Conservation (phyloP, 2,329 filamentous ascomycete genomes). For the Diaporthe destruens region DNA sequence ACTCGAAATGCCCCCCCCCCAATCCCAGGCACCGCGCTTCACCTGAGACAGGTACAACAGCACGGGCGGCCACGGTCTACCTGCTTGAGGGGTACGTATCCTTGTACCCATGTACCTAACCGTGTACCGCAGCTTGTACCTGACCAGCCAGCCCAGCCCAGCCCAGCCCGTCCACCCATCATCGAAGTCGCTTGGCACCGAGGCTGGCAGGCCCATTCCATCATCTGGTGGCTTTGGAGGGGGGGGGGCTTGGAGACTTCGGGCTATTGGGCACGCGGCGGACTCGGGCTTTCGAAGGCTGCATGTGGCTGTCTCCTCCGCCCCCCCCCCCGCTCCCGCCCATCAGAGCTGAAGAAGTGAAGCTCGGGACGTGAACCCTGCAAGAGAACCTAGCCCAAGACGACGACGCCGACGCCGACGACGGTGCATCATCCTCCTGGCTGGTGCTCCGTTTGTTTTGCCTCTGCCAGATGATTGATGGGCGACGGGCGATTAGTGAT, state of each 20-base stretch:
- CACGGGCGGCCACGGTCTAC: no score
- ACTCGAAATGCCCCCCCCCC: neutral
- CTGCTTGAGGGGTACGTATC: conserved; percentile 8
- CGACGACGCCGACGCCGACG: neutral
- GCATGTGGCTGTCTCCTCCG: no score
- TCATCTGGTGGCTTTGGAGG: neutral
- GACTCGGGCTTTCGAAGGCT: conserved; percentile 7
- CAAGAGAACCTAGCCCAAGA: no score
- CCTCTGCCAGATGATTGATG: neutral
- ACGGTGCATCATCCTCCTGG: neutral
- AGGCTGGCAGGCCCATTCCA: no score
- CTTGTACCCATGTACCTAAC: conserved; percentile 4
- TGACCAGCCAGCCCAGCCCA: conserved; percentile 3
- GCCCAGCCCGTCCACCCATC: no score
- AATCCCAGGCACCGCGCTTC: conserved; percentile 29
- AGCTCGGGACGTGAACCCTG: neutral
- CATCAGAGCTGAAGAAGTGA: conserved; percentile 1
- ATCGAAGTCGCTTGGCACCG: no score
- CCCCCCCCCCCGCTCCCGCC: conserved; percentile 7
- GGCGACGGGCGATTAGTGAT: no score
- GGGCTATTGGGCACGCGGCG: conserved; percentile 11
- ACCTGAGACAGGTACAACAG: conserved; percentile 35
- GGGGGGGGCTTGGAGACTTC: neutral
- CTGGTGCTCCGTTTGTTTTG: neutral
- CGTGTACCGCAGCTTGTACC: neutral